phyloP scores from a whole-genome alignment of 441 rosid species.

The Corymbia calophylla region DNA sequence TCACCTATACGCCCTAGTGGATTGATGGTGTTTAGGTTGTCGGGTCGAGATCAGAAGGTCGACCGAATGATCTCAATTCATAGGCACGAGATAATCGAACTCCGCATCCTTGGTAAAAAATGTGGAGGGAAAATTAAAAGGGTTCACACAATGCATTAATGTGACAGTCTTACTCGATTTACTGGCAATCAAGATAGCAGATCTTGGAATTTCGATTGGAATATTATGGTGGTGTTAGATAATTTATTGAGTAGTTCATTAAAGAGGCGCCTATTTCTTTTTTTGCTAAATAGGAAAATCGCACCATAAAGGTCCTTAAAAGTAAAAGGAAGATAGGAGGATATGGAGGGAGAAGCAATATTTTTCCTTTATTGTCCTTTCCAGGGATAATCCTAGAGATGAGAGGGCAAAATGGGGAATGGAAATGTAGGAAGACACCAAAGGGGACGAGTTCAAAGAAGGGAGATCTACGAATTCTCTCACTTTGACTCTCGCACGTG shows the following conservation, averaged over 20 bases:
- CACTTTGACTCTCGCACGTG: neutral
- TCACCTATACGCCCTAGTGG: neutral
- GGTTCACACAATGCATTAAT: neutral
- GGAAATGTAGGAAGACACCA: neutral
- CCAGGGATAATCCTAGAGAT: neutral
- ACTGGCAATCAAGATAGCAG: too few relatives aligned
- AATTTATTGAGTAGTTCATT: neutral
- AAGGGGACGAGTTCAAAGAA: neutral
- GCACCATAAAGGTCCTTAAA: neutral
- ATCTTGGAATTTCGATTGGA: too few relatives aligned
- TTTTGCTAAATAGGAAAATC: neutral
- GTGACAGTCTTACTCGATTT: neutral
- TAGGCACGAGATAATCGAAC: accelerated
- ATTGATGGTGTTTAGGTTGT: neutral
- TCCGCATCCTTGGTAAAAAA: too few relatives aligned
- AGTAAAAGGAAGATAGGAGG: neutral
- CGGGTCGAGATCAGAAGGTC: neutral
- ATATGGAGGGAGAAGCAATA: neutral
- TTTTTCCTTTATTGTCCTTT: neutral
- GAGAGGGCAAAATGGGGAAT: neutral
- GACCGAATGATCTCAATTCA: neutral
- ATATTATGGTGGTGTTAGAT: too few relatives aligned
- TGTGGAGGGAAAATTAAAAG: too few relatives aligned
- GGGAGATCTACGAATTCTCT: neutral
- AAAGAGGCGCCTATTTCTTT: neutral